phyloP scores from a whole-genome alignment of 331 rosid genomes.

The Acacia pycnantha region DNA sequence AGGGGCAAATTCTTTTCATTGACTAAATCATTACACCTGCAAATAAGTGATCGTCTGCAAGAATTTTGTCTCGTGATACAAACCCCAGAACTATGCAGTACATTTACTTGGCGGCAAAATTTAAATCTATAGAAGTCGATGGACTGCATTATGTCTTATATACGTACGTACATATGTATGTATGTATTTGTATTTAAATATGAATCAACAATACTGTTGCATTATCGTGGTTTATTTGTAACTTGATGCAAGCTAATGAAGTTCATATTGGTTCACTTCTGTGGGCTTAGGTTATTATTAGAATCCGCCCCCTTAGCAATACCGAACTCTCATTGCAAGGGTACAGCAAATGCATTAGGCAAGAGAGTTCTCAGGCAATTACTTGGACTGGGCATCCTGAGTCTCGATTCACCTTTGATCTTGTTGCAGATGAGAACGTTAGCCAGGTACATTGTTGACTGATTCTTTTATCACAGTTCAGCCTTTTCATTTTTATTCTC shows the following conservation, averaged over 20 bases:
- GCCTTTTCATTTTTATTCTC: background rate
- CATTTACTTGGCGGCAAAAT: background rate
- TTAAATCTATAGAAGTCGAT: background rate
- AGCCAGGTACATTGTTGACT: conserved; percentile 64
- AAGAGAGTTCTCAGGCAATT: conserved; percentile 76
- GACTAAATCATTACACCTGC: background rate
- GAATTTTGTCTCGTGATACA: background rate
- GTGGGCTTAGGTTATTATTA: conserved; percentile 76
- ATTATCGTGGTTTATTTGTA: background rate
- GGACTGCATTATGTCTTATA: background rate
- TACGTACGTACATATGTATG: no score
- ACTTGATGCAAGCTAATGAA: conserved; percentile 2
- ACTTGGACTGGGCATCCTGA: conserved; percentile 96
- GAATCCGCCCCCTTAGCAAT: conserved; percentile 89
- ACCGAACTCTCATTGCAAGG: conserved; percentile 89
- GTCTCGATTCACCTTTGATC: conserved; percentile 88
- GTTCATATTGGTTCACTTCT: conserved; percentile 16
- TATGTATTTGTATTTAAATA: background rate
- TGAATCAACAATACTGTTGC: background rate
- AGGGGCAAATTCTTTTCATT: background rate
- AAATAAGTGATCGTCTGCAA: background rate
- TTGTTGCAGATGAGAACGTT: conserved; percentile 94
- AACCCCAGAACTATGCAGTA: background rate
- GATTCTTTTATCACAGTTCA: background rate
- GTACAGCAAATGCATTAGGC: conserved; percentile 67